Evolutionary conservation across 2,329 filamentous ascomycete genomes (phyloP), one percentile per base, ranked within the genome.

Genomic region (Colletotrichum tamarilloi): DNA sequence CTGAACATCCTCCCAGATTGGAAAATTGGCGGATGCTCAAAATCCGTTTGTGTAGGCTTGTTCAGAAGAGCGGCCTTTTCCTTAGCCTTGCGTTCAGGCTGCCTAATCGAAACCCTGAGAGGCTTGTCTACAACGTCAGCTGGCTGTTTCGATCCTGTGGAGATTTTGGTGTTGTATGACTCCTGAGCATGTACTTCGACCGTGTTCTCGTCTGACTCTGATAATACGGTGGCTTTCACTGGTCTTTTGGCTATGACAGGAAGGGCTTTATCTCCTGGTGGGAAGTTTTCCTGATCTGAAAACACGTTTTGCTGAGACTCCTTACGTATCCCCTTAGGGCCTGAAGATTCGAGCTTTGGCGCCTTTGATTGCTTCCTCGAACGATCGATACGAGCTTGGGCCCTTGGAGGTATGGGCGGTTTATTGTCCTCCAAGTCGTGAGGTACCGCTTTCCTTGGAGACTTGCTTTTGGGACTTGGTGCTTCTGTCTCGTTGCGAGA

Each of bases 51-150:
- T 1, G 30, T 8, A 49, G 1, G 32, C 26, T 59, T 55, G 49
- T 24, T 30, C 28, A 28, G 52, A 5, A 19, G 42, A 22, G 19
- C 42, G 42, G 52, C 59, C 26, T 76, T 67, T 11, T 77, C 76
- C 12, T 76, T 80, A 9, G 75, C 72, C 14, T 76, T 77, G 12
- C 74, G 77, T n/a, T 67, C 49, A n/a, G 64, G 72, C 62, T 62
- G 22, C 38, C 60, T 32, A 67, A 74, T 32, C 32, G 68, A 52
- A 60, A 73, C 56, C 66, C 74, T 57, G 42, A 57, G 46, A 9
- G 58, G 52, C 58, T 67, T 74, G 28, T 52, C 38, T 4, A 19
- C 14, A 7, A 24, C 26, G 19, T 30, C 30, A 3, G 46, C n/a
- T 3, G 62, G 5, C 11, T 62, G 22, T 12, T n/a, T 38, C 14